Evolutionary conservation across 169 alveolate genomes (phyloP), one percentile per base, ranked within the genome.

Genomic region (Eimeria maxima): DNA sequence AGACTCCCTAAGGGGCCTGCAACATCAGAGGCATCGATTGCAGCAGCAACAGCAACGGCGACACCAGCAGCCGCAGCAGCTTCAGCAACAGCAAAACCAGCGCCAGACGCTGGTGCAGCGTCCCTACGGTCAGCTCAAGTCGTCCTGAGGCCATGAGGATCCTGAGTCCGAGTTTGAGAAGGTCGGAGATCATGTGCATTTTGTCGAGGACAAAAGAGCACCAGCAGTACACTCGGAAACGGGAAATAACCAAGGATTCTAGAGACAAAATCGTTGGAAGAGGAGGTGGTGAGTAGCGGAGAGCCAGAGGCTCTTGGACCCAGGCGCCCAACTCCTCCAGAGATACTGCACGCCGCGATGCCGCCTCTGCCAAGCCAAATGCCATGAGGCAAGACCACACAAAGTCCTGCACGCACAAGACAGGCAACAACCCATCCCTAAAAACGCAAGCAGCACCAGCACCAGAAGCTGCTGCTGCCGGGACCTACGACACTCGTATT

Each of bases 141-240:
- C 96, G 33, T n/a, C 96, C 96, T 22, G 96, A 93, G 16, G 92
- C 96, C 96, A 92, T 92, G 74, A 92, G 96, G 14, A 92, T 92
- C 24, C 96, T 93, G 60, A 98, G 97, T 27, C 98, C 98, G 71
- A 98, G 90, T 65, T 98, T 93, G 74, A 98, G 91, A 42, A 98
- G 96, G 91, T 98, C 99, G 73, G 98, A 97, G 74, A 98, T 96
- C 98, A 97, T 97, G 91, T 98, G 98, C 97, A 98, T 94, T 63
- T 97, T 97, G 83, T 97, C 98, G 78, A 98, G 95, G 80, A 97
- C 97, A 95, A 98, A 97, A 90, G 98, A 96, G 90, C 98, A 97
- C 99, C 99, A 98, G 11, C 97, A 96, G 42, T 96, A 96, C 38
- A 98, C 95, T 44, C 96, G 97, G 93, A 97, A 98, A 6, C 97